Conservation (phyloP, 2,329 filamentous ascomycete species). For the Fusarium praegraminearum region DNA sequence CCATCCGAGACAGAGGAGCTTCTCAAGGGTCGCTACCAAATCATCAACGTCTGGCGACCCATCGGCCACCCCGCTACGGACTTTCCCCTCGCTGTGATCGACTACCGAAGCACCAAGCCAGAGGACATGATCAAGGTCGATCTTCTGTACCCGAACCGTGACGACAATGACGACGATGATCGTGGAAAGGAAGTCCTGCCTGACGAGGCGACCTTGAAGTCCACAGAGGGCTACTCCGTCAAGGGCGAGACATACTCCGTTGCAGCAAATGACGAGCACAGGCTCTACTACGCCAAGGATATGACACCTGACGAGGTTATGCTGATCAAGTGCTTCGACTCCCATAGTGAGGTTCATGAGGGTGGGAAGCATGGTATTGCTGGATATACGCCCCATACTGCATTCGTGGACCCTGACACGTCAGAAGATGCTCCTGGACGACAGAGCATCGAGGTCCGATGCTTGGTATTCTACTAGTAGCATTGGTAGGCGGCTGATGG, state of each 20-base stretch:
- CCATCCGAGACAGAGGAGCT: slow-evolving; percentile 57
- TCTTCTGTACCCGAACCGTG: slow-evolving; percentile 43
- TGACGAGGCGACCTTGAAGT: slow-evolving; percentile 25
- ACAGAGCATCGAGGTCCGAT: slow-evolving; percentile 46
- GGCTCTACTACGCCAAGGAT: slow-evolving; percentile 46
- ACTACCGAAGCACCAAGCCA: slow-evolving; percentile 42
- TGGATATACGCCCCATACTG: slow-evolving; percentile 44
- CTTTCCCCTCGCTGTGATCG: slow-evolving; percentile 43
- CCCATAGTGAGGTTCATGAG: slow-evolving; percentile 43
- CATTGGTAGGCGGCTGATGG: no score
- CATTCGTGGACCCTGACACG: slow-evolving; percentile 43
- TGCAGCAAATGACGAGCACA: slow-evolving; percentile 37
- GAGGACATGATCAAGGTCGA: slow-evolving; percentile 44
- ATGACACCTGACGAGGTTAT: slow-evolving; percentile 48
- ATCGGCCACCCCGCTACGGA: slow-evolving; percentile 46
- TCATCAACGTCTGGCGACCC: slow-evolving; percentile 63
- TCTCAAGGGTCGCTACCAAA: slow-evolving; percentile 59
- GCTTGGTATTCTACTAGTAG: slow-evolving; percentile 43
- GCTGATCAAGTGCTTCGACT: slow-evolving; percentile 48
- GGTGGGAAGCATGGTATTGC: slow-evolving; percentile 37
- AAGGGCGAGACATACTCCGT: slow-evolving; percentile 44
- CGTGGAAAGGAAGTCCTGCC: slow-evolving; percentile 43
- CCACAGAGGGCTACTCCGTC: slow-evolving; percentile 41
- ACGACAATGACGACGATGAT: slow-evolving; percentile 39
- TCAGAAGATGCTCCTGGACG: slow-evolving; percentile 38